Evolutionary conservation across 768 basidiomycete genomes (phyloP).

Genomic region (Phlegmacium glaucopus): DNA sequence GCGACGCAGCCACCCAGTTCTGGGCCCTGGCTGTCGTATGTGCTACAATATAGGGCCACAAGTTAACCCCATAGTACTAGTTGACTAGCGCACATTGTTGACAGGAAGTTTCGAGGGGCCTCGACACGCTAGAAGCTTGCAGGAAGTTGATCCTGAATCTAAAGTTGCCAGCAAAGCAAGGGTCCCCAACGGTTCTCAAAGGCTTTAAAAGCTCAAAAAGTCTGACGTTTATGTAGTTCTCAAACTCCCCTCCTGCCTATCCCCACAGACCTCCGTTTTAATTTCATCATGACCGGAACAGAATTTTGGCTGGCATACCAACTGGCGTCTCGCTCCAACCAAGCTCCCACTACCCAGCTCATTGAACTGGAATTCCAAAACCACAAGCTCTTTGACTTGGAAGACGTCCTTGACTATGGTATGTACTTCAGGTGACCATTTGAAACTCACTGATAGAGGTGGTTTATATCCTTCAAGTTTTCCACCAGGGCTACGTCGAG

Average conservation of each 20-base stretch:
- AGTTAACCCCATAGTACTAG: too few relatives aligned
- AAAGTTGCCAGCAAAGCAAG: too few relatives aligned
- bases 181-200: too few relatives aligned
- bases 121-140: too few relatives aligned
- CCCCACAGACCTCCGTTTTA: neutral
- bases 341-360: conserved; percentile 42
- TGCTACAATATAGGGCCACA: too few relatives aligned
- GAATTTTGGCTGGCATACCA: conserved; percentile 50
- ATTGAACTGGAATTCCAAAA: conserved; percentile 42
- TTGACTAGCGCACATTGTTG: too few relatives aligned
- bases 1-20: too few relatives aligned
- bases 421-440: conserved; percentile 13
- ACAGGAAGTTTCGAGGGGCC: too few relatives aligned
- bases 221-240: neutral
- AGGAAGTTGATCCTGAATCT: too few relatives aligned
- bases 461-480: conserved; percentile 23
- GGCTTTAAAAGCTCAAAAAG: too few relatives aligned
- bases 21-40: too few relatives aligned
- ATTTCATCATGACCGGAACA: conserved; percentile 10
- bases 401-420: conserved; percentile 46
- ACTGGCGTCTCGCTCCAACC: conserved; percentile 39
- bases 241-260: neutral
- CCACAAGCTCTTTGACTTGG: conserved; percentile 38
- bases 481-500: conserved; percentile 45
- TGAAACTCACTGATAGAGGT: conserved; percentile 14